Evolutionary conservation across 116 monocot species (phyloP).

Genomic region (Trichopus zeylanicus): DNA sequence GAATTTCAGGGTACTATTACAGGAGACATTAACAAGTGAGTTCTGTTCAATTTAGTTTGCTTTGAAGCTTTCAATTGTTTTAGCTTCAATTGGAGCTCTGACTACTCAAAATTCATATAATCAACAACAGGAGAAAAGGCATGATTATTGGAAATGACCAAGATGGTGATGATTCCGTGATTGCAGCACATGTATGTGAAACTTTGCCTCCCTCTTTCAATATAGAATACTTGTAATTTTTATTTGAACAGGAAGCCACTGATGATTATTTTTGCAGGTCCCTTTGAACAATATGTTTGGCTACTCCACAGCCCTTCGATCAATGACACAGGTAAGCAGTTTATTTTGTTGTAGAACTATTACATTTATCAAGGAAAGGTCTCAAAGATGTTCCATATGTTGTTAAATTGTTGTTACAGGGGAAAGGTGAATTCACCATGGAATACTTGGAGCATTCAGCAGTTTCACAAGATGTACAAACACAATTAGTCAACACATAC

Average conservation of each 20-base stretch:
- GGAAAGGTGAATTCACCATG: slow-evolving; percentile 99
- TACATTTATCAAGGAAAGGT: not conserved
- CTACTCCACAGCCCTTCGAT: slow-evolving; percentile 86
- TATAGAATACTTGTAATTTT: too few species aligned
- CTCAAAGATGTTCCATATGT: not conserved
- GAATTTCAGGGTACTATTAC: slow-evolving; percentile 97
- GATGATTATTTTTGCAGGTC: slow-evolving; percentile 46
- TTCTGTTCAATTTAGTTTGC: too few species aligned
- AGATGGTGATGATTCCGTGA: slow-evolving; percentile 89
- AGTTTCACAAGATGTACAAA: slow-evolving; percentile 86
- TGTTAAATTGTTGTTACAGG: slow-evolving; percentile 26
- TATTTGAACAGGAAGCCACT: not conserved
- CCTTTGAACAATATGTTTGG: slow-evolving; percentile 99
- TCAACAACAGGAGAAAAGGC: slow-evolving; percentile 78
- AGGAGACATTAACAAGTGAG: slow-evolving; percentile 93
- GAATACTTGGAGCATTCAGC: slow-evolving; percentile 84
- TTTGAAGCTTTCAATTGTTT: too few species aligned
- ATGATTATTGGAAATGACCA: slow-evolving; percentile 97
- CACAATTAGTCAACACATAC: slow-evolving; percentile 71
- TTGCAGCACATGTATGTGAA: slow-evolving; percentile 73
- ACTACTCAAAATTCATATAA: not conserved
- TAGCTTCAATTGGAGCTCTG: too few species aligned
- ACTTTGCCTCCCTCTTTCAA: not conserved
- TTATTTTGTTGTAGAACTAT: not conserved
- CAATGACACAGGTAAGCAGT: slow-evolving; percentile 86